Evolutionary conservation across 75 land plant species (phyloP).

Genomic region (Adiantum capillusveneris): DNA sequence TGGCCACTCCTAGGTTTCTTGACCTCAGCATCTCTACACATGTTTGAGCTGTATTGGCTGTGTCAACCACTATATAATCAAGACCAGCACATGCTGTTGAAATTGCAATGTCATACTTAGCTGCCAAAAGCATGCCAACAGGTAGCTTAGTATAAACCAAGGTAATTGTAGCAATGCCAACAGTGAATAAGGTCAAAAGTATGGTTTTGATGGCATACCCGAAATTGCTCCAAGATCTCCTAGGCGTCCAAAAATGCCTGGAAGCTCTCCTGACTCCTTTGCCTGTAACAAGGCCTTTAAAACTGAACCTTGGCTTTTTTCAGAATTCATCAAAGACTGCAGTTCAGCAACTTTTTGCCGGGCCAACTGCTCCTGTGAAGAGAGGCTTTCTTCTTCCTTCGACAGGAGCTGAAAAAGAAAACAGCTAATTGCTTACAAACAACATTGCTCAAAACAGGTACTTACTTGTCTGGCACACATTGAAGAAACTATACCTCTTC

Average conservation of each 20-base stretch:
- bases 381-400: slow-evolving; percentile 53
- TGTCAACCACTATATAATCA: slow-evolving; percentile 93
- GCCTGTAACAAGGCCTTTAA: slow-evolving; percentile 76
- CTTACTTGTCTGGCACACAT: too few relatives aligned
- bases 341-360: slow-evolving; percentile 80
- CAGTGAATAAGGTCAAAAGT: not conserved
- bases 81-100: slow-evolving; percentile 92
- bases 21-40: slow-evolving; percentile 83
- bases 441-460: not conserved
- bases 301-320: slow-evolving; percentile 85
- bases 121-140: slow-evolving; percentile 40
- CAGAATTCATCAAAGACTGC: slow-evolving; percentile 56
- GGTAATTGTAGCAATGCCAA: not conserved
- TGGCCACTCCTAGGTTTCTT: slow-evolving; percentile 82
- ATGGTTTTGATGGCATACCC: slow-evolving; percentile 31
- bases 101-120: slow-evolving; percentile 88
- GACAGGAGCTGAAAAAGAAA: slow-evolving; percentile 12
- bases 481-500: slow-evolving; percentile 5
- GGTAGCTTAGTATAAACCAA: too few relatives aligned
- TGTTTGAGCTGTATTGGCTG: slow-evolving; percentile 76
- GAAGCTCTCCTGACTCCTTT: slow-evolving; percentile 69
- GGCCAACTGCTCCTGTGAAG: slow-evolving; percentile 72
- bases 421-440: not conserved
- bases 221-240: slow-evolving; percentile 99
- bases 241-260: slow-evolving; percentile 85